Percentiles rank a stretch among this genome's conserved stretches.
Evolutionary conservation across 2,329 filamentous ascomycete species (phyloP).

Genomic region (Sphaerulina vaccinii): DNA sequence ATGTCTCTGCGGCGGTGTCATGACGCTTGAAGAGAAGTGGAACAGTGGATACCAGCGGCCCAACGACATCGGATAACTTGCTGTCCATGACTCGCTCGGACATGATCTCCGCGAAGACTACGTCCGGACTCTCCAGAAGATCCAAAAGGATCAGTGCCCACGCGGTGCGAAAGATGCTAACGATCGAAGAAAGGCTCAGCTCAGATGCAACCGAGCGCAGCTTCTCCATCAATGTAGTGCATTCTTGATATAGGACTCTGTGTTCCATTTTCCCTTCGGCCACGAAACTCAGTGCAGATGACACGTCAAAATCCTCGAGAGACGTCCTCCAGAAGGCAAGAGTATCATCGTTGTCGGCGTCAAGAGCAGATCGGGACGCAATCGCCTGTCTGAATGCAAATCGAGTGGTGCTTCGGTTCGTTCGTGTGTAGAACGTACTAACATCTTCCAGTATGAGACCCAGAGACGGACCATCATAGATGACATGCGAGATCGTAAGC

Average conservation of each 20-base stretch:
- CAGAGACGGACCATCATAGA: constrained; percentile 18
- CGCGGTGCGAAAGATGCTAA: constrained; percentile 15
- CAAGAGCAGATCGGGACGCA: constrained; percentile 8
- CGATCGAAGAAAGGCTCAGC: constrained; percentile 13
- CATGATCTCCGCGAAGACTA: constrained; percentile 17
- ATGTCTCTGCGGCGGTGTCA: constrained; percentile 4
- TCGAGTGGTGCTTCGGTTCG: background rate
- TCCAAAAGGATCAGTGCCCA: constrained; percentile 17
- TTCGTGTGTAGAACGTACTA: constrained; percentile 8
- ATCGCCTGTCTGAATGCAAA: constrained; percentile 13
- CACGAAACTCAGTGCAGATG: constrained; percentile 7
- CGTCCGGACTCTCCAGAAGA: constrained; percentile 16
- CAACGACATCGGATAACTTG: constrained; percentile 12
- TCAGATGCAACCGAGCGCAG: constrained; percentile 6
- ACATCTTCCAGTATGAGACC: constrained; percentile 11
- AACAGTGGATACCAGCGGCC: constrained; percentile 18
- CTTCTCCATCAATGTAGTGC: constrained; percentile 6
- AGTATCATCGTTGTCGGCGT: constrained; percentile 10
- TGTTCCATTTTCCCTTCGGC: constrained; percentile 10
- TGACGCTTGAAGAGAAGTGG: constrained; percentile 9
- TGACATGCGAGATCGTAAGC: constrained; percentile 19
- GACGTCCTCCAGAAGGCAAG: constrained; percentile 16
- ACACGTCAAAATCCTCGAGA: constrained; percentile 10
- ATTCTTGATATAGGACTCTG: constrained; percentile 9
- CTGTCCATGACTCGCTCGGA: constrained; percentile 17